phyloP scores from a whole-genome alignment of 495 filamentous ascomycete genomes.

The Saxophila tyrrhenica region DNA sequence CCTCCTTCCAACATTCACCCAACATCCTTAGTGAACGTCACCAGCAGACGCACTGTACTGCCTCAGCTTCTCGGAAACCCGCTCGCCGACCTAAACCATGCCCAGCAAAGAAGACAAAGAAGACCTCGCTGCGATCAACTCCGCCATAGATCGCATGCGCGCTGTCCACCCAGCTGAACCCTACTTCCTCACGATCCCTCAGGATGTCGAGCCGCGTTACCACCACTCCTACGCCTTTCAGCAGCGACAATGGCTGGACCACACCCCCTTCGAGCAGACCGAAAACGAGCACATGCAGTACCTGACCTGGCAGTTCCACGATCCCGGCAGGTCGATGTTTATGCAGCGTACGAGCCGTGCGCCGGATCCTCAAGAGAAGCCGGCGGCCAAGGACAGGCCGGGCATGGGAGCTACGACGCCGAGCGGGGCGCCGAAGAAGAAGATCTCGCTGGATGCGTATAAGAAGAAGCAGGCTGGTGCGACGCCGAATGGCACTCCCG shows the following conservation, averaged over 20 bases:
- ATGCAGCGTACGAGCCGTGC: conserved; percentile 6
- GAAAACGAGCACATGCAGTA: conserved; percentile 14
- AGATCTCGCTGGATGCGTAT: conserved; percentile 15
- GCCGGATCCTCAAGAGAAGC: conserved; percentile 1
- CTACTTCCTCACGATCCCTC: conserved; percentile 18
- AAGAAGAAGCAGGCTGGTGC: conserved; percentile 16
- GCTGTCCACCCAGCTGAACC: conserved; percentile 8
- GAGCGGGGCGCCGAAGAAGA: conserved; percentile 17
- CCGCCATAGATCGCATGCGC: conserved; percentile 12
- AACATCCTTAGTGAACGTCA: too few relatives aligned
- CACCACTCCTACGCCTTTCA: conserved; percentile 9
- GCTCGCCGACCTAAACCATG: too few relatives aligned
- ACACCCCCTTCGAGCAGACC: conserved; percentile 8
- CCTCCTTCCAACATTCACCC: too few relatives aligned
- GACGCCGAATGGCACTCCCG: neutral
- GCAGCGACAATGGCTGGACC: conserved; percentile 10
- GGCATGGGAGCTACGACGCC: conserved; percentile 7
- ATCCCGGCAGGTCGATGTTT: conserved; percentile 15
- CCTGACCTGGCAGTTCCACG: conserved; percentile 16
- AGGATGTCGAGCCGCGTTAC: conserved; percentile 13
- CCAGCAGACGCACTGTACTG: too few relatives aligned
- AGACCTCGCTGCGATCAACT: conserved; percentile 9
- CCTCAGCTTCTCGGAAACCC: too few relatives aligned
- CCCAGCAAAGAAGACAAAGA: conserved; percentile 1
- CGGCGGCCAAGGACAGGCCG: neutral